Evolutionary conservation across 192 early-diverging fungal species (phyloP).

Genomic region (Kappamyces sp.): DNA sequence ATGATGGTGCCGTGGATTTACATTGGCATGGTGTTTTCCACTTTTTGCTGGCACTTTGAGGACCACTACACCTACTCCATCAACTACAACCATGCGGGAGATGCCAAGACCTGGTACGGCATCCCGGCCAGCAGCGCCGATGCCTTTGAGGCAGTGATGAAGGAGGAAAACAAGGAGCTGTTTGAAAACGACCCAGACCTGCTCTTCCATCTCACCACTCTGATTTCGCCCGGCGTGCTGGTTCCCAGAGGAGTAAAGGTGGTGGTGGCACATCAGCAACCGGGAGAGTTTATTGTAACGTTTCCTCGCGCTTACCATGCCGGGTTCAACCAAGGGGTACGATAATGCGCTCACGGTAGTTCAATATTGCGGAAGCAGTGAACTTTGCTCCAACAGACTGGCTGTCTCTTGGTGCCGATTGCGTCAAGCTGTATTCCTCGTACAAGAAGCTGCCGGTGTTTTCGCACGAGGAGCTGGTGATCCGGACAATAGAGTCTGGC

Average conservation of each 20-base stretch:
- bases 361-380: conserved; percentile 94
- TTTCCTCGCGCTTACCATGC: conserved; percentile 93
- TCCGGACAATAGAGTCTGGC: not conserved
- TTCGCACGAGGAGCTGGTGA: conserved; percentile 82
- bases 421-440: conserved; percentile 73
- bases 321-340: conserved; percentile 93
- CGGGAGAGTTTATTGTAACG: conserved; percentile 90
- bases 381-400: conserved; percentile 95
- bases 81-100: conserved; percentile 93
- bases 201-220: conserved; percentile 88
- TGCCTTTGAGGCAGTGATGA: conserved; percentile 81
- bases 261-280: conserved; percentile 74
- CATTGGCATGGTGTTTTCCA: conserved; percentile 89
- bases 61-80: conserved; percentile 95
- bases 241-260: conserved; percentile 69
- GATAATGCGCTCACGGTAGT: conserved; percentile 35
- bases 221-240: conserved; percentile 74
- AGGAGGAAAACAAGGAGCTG: conserved; percentile 71
- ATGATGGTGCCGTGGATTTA: conserved; percentile 99
- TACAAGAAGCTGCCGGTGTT: conserved; percentile 81
- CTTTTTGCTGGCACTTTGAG: conserved; percentile 98
- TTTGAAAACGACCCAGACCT: conserved; percentile 88
- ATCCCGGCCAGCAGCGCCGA: conserved; percentile 74
- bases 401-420: conserved; percentile 74
- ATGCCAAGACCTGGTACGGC: conserved; percentile 98